Conservation (phyloP, 495 filamentous ascomycete genomes). For the Paragyromitra xinjiangensis region DNA sequence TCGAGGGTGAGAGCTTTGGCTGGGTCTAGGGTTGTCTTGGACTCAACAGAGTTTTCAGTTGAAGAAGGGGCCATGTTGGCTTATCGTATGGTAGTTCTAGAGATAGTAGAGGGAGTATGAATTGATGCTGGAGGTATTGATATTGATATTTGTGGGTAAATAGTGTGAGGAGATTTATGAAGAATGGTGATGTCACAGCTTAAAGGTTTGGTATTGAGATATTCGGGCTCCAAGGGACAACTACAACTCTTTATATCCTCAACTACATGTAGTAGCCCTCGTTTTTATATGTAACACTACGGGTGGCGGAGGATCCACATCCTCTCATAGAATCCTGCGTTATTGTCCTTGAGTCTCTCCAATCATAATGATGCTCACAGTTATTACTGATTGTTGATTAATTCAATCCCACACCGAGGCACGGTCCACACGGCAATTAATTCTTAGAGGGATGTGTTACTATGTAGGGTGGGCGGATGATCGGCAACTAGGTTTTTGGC, state of each 20-base stretch:
- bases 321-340: not conserved
- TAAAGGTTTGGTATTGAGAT: constrained; percentile 24
- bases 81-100: not conserved
- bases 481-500: constrained; percentile 16
- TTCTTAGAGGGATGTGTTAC: not conserved
- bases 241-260: constrained; percentile 17
- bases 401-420: constrained; percentile 9
- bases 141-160: not conserved
- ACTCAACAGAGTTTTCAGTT: constrained; percentile 14
- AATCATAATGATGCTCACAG: not conserved
- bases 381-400: not conserved
- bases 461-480: not conserved
- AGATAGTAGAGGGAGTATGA: not conserved
- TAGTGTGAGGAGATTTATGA: not conserved
- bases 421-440: constrained; percentile 15
- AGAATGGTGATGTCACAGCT: not conserved
- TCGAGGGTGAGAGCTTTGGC: constrained; percentile 41
- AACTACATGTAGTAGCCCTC: not conserved
- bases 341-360: not conserved
- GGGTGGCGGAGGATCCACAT: not conserved
- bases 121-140: constrained; percentile 7
- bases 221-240: not conserved
- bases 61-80: constrained; percentile 24
- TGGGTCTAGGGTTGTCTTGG: not conserved
- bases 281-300: not conserved